Evolutionary conservation across 805 yeast genomes (phyloP), one percentile per base, ranked within the genome.

Genomic region (Kuraishia ogatae): DNA sequence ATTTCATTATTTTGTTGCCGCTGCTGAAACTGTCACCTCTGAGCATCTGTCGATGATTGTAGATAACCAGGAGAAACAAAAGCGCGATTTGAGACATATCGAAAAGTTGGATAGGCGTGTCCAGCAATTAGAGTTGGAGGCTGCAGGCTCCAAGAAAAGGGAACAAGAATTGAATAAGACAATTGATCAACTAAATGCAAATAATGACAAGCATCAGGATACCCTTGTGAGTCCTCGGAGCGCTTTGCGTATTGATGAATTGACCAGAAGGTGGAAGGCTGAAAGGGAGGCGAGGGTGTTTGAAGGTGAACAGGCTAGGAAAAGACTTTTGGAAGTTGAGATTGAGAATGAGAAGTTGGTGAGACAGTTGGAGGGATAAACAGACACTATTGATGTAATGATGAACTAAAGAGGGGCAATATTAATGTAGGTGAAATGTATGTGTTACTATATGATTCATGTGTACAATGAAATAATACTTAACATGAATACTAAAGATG

Each of bases 271-370:
- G 61, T 84, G 89, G 85, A 82, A 83, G 61, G 75, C 83, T 5
- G 92, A 87, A 58, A 72, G 90, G 57, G 94, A 87, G 65, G 79
- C 87, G 20, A 69, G 91, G 29, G 79, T 79, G 21, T 73, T 82
- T 55, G 92, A 87, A 60, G 74, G 76, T 54, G 75, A 75, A 43
- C 84, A 84, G 43, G 81, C 87, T 1, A 73, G 76, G 51, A 66
- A 69, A 50, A 68, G 85, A 50, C 73, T 85, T 4, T 63, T 66
- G 20, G 83, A 80, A 54, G 63, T 86, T 39, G 89, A 85, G 58
- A 56, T 62, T 35, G 90, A 85, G 60, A 83, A 82, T 61, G 67
- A 65, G 19, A 64, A 69, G 20, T 61, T 83, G 43, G 11, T 11
- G 17, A 35, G 43, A 15, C 43, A 35, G 4, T 15, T 35, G 13